Evolutionary conservation across 441 rosid genomes (phyloP).

Genomic region (Viola pubescens): DNA sequence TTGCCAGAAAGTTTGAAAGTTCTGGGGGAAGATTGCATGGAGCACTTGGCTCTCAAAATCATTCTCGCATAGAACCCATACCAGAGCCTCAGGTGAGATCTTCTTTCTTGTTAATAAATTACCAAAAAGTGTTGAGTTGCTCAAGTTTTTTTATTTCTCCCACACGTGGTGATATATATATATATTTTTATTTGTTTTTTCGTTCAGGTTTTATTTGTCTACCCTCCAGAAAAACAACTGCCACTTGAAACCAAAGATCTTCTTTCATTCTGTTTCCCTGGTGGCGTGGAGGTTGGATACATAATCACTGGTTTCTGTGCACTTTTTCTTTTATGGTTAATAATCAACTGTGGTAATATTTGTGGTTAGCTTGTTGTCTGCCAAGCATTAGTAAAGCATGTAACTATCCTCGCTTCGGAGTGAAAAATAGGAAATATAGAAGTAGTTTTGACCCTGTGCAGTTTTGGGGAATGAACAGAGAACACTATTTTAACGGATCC

Average conservation of each 20-base stretch:
- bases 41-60: slow-evolving; percentile 48
- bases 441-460: background rate
- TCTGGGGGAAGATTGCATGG: slow-evolving; percentile 48
- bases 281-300: slow-evolving; percentile 72
- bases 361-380: background rate
- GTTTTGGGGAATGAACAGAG: too few relatives aligned
- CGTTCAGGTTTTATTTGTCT: slow-evolving; percentile 75
- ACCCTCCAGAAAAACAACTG: slow-evolving; percentile 79
- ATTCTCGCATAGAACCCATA: slow-evolving; percentile 68
- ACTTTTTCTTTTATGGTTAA: background rate
- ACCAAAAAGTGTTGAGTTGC: background rate
- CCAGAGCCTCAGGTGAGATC: slow-evolving; percentile 77
- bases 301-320: slow-evolving; percentile 6
- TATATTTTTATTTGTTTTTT: slow-evolving; percentile 17
- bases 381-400: too few relatives aligned
- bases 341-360: background rate
- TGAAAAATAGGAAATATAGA: background rate
- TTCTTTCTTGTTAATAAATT: slow-evolving; percentile 3
- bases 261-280: slow-evolving; percentile 92
- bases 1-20: slow-evolving; percentile 51
- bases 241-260: slow-evolving; percentile 86
- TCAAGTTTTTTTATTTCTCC: background rate
- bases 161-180: too few relatives aligned
- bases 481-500: too few relatives aligned
- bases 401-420: too few relatives aligned